A percentile compares a stretch with the other conserved stretches of the same genome.
phyloP scores from a whole-genome alignment of 192 early-diverging fungal genomes.

The Pilaira anomala region DNA sequence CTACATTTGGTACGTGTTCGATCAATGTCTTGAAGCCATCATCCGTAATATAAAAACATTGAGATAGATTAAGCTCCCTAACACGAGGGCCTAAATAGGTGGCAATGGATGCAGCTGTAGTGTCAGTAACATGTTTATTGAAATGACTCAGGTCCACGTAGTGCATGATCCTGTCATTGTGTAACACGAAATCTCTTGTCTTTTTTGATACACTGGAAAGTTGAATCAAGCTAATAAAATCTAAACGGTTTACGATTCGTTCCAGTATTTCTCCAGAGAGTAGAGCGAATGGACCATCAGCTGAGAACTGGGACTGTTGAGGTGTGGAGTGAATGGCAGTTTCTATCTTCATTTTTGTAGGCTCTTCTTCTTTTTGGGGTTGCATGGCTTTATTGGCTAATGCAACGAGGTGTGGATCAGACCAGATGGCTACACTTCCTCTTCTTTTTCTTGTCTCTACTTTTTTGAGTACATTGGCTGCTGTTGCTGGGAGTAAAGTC shows the following conservation, averaged over 20 bases:
- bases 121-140: constrained; percentile 62
- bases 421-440: constrained; percentile 78
- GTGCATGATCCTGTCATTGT: constrained; percentile 35
- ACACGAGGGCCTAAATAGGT: constrained; percentile 46
- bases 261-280: constrained; percentile 1
- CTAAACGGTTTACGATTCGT: not conserved
- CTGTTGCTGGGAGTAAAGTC: constrained; percentile 31
- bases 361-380: not conserved
- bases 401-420: constrained; percentile 64
- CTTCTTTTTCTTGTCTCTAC: constrained; percentile 45
- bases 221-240: not conserved
- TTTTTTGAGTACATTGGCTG: constrained; percentile 31
- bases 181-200: not conserved
- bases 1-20: constrained; percentile 36
- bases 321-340: not conserved
- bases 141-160: constrained; percentile 54
- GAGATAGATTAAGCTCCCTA: constrained; percentile 49
- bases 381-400: constrained; percentile 47
- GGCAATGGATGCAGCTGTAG: constrained; percentile 30
- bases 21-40: constrained; percentile 48
- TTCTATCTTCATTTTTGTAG: not conserved
- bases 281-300: not conserved
- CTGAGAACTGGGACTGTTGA: not conserved
- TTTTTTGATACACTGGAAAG: not conserved
- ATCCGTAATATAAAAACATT: constrained; percentile 73